Conservation (phyloP, 164 flowering plant genomes). For the Saururus chinensis region DNA sequence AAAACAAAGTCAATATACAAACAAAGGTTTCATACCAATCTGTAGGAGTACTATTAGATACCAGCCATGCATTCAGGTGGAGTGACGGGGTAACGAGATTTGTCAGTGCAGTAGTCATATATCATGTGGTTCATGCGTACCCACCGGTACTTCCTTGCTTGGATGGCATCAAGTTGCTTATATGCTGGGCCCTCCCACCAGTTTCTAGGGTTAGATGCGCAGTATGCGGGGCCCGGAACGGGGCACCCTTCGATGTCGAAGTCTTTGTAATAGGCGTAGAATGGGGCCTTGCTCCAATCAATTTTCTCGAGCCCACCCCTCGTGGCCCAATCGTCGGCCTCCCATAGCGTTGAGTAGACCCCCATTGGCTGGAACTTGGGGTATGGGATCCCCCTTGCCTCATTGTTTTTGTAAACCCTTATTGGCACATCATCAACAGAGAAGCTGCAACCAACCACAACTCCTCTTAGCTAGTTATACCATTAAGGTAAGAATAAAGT, state of each 20-base stretch:
- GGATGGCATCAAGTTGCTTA: constrained; percentile 32
- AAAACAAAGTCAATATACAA: too few species aligned
- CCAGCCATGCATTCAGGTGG: constrained; percentile 81
- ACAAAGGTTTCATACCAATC: too few species aligned
- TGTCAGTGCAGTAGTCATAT: constrained; percentile 84
- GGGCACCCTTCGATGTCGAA: constrained; percentile 87
- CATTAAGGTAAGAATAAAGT: neutral
- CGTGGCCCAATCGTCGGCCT: constrained; percentile 97
- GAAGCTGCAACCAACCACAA: constrained; percentile 31
- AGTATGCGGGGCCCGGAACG: constrained; percentile 56
- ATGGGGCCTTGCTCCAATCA: constrained; percentile 89
- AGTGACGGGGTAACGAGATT: constrained; percentile 46
- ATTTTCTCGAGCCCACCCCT: constrained; percentile 92
- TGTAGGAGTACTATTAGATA: constrained; percentile 26
- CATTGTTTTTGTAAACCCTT: constrained; percentile 80
- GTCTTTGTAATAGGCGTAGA: constrained; percentile 75
- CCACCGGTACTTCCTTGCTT: constrained; percentile 64
- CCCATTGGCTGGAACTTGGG: constrained; percentile 85
- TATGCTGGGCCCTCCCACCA: constrained; percentile 78
- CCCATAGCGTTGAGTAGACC: constrained; percentile 80
- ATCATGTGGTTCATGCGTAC: constrained; percentile 75
- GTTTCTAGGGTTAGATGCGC: constrained; percentile 46
- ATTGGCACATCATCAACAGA: constrained; percentile 72
- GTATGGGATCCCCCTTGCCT: constrained; percentile 59
- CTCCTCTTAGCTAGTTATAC: neutral